Evolutionary conservation across 306 rosid species (phyloP).

Genomic region (Fragaria iinumae): DNA sequence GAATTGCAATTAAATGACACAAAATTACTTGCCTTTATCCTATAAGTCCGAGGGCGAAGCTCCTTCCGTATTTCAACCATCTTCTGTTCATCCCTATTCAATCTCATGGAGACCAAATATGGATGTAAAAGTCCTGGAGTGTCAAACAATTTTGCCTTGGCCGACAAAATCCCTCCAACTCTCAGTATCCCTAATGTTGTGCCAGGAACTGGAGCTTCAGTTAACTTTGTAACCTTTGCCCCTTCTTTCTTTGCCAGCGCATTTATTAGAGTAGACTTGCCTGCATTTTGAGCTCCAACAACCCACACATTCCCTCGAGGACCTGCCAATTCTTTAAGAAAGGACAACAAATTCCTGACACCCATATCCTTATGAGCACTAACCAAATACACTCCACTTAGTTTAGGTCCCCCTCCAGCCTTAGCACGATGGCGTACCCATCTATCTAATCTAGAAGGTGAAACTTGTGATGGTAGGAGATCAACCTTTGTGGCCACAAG

Average conservation of each 20-base stretch:
- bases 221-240: conserved; percentile 73
- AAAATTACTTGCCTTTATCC: conserved; percentile 69
- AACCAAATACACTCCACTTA: conserved; percentile 75
- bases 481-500: conserved; percentile 95
- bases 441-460: conserved; percentile 85
- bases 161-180: conserved; percentile 84
- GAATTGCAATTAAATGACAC: conserved; percentile 7
- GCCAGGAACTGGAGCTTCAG: conserved; percentile 94
- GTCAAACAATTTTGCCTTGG: conserved; percentile 87
- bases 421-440: conserved; percentile 86
- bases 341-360: conserved; percentile 70
- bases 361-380: conserved; percentile 83
- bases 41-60: conserved; percentile 74
- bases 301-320: conserved; percentile 99
- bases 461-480: conserved; percentile 76
- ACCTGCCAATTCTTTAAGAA: conserved; percentile 72
- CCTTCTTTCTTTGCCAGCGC: conserved; percentile 76
- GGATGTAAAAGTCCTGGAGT: conserved; percentile 92
- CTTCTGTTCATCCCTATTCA: conserved; percentile 84
- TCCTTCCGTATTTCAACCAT: conserved; percentile 92
- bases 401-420: conserved; percentile 77
- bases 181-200: conserved; percentile 88
- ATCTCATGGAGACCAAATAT: conserved; percentile 72
- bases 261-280: conserved; percentile 91
- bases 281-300: conserved; percentile 93